Conservation (phyloP, 495 filamentous ascomycete species). For the Hypoxylon lienhwacheense region DNA sequence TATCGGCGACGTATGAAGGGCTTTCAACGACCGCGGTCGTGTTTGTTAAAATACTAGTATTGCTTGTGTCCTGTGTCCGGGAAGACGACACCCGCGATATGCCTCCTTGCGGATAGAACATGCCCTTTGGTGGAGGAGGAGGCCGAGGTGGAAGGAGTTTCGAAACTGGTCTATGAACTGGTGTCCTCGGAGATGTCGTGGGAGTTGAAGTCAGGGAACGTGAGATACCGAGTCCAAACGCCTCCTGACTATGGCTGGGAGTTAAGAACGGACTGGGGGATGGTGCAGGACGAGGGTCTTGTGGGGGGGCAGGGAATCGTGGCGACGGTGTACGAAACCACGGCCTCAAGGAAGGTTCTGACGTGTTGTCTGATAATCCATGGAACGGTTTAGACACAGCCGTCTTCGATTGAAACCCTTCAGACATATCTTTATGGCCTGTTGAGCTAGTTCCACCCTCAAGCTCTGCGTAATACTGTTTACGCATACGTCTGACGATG, state of each 20-base stretch:
- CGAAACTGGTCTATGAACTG: slow-evolving; percentile 8
- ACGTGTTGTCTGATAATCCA: slow-evolving; percentile 10
- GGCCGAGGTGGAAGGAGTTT: slow-evolving; percentile 28
- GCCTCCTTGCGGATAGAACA: slow-evolving; percentile 37
- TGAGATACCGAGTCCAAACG: slow-evolving; percentile 50
- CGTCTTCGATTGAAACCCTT: slow-evolving; percentile 20
- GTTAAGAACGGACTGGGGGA: slow-evolving; percentile 31
- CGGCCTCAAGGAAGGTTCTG: slow-evolving; percentile 8
- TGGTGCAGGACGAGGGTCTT: slow-evolving; percentile 12
- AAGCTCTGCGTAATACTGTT: slow-evolving; percentile 39
- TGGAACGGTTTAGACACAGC: slow-evolving; percentile 18
- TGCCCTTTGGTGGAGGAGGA: slow-evolving; percentile 6
- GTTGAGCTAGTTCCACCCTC: slow-evolving; percentile 46
- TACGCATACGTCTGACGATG: slow-evolving; percentile 44
- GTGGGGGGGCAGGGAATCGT: slow-evolving; percentile 11
- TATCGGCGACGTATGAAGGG: slow-evolving; percentile 48
- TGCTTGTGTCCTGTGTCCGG: slow-evolving; percentile 27
- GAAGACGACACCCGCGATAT: slow-evolving; percentile 14
- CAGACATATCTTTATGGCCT: slow-evolving; percentile 34
- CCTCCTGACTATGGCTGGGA: slow-evolving; percentile 27
- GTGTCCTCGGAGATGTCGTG: slow-evolving; percentile 13
- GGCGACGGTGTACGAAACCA: slow-evolving; percentile 12
- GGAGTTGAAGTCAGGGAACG: slow-evolving; percentile 33
- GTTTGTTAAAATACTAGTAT: slow-evolving; percentile 50
- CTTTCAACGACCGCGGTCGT: slow-evolving; percentile 53